Conservation (phyloP, 345 rosid species). For the Camelina hispida region DNA sequence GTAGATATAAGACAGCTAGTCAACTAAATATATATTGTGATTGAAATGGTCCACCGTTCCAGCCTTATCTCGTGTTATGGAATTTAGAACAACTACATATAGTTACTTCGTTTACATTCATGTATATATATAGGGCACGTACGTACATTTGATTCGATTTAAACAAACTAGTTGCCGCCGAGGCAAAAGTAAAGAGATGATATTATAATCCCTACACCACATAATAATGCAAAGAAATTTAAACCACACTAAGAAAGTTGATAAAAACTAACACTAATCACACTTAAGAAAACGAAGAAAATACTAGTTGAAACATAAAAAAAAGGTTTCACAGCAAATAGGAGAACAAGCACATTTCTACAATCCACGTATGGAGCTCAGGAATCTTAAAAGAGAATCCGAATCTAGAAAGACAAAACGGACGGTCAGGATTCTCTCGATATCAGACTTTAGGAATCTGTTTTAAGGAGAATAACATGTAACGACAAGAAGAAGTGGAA, state of each 20-base stretch:
- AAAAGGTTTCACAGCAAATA: conserved; percentile 18
- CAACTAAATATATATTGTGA: background rate
- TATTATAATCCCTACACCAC: background rate
- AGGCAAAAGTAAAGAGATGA: background rate
- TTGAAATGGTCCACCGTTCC: conserved; percentile 5
- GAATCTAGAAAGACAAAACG: conserved; percentile 29
- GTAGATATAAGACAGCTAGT: background rate
- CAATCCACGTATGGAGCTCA: conserved; percentile 30
- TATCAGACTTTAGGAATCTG: conserved; percentile 34
- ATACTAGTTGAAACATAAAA: background rate
- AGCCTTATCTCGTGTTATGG: background rate
- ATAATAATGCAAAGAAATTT: conserved; percentile 1
- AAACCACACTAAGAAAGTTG: background rate
- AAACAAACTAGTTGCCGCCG: background rate
- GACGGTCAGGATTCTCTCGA: conserved; percentile 33
- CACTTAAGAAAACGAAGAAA: background rate
- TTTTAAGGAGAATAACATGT: conserved; percentile 30
- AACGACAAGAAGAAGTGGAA: conserved; percentile 41
- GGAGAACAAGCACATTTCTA: conserved; percentile 19
- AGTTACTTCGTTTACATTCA: background rate
- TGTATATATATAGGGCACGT: background rate
- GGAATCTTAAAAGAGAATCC: conserved; percentile 37
- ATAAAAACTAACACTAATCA: background rate
- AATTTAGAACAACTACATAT: too few relatives aligned
- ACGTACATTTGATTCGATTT: background rate